Base-by-base conservation (phyloP, 441 rosid species). In the Metrosideros polymorpha region DNA sequence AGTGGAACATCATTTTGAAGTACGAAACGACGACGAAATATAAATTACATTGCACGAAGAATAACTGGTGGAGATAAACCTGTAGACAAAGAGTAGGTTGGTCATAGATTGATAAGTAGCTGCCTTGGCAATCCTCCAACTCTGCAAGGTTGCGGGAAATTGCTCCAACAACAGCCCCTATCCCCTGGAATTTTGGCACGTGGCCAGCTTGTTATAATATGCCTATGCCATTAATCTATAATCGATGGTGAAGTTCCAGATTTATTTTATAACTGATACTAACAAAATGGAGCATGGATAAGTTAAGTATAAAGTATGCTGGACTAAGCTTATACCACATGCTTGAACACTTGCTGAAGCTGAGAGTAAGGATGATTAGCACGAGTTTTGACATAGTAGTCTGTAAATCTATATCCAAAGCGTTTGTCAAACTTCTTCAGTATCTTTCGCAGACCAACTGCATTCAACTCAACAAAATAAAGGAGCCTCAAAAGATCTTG, bases 341-440 rank as follows among this genome's bases (percentile, higher is more conserved):
- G 94, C 89, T 87, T 91, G 88, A 91, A 91, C 35, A 92, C 92
- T 91, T 91, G 94, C 66, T 83, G 92, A 22, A 92, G 90, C 88
- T 91, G 92, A 30, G 94, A 92, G 77, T 91, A 91, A 84, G 94
- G 94, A 90, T 92, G 94, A 91, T 91, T 90, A 24, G 94, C 91
- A 27, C 93, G 92, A 47, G 93, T 92, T 84, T 91, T 91, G 85
- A 92, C 92, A 89, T 91, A 92, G 86, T 92, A 91, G 79, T 91
- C 91, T 25, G 92, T 91, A 85, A 92, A 92, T 89, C 77, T 88
- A 88, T 91, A 90, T 83, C 94, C 92, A 45, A 93, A 89, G n/a
- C 92, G 94, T 85, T 93, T 93, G 85, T 93, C 94, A 18, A 93
- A 91, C 85, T 93, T 93, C 39, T 93, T 93, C 90, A 93, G 76